phyloP scores from a whole-genome alignment of 768 basidiomycete genomes.

The Suillus fuscotomentosus region DNA sequence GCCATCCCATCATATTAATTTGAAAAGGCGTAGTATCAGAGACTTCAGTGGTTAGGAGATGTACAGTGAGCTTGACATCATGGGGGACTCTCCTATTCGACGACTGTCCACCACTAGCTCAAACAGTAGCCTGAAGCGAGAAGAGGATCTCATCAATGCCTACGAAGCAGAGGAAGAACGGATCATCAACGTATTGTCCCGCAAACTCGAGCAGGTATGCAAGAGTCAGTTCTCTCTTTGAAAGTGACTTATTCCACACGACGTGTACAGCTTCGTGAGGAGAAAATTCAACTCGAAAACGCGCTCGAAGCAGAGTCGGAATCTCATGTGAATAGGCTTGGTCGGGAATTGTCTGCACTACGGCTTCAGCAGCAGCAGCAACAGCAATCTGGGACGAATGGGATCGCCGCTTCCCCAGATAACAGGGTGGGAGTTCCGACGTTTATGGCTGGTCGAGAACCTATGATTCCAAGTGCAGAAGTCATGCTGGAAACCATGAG shows the following conservation, averaged over 20 bases:
- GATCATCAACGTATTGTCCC: constrained; percentile 78
- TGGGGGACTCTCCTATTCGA: constrained; percentile 49
- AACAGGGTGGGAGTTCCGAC: constrained; percentile 4
- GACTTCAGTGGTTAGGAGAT: not conserved
- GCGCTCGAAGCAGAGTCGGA: constrained; percentile 84
- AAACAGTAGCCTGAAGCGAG: constrained; percentile 44
- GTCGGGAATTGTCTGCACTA: constrained; percentile 66
- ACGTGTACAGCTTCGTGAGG: constrained; percentile 65
- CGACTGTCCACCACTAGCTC: constrained; percentile 56
- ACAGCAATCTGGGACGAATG: constrained; percentile 13
- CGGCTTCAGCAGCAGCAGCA: constrained; percentile 57
- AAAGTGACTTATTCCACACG: constrained; percentile 2
- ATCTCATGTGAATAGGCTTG: constrained; percentile 75
- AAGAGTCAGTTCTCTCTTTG: constrained; percentile 1
- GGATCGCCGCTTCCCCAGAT: constrained; percentile 30
- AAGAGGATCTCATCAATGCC: constrained; percentile 81
- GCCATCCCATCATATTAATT: not conserved
- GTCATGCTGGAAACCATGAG: constrained; percentile 74
- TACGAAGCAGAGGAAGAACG: constrained; percentile 91
- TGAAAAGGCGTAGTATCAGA: not conserved
- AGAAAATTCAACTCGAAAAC: constrained; percentile 84
- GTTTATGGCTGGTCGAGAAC: constrained; percentile 22
- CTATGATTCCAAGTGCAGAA: constrained; percentile 43
- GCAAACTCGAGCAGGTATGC: constrained; percentile 78
- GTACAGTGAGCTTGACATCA: constrained; percentile 9